Conservation (phyloP, 225 moss, liverwort and hornwort genomes). For the Anthoceros angustus region DNA sequence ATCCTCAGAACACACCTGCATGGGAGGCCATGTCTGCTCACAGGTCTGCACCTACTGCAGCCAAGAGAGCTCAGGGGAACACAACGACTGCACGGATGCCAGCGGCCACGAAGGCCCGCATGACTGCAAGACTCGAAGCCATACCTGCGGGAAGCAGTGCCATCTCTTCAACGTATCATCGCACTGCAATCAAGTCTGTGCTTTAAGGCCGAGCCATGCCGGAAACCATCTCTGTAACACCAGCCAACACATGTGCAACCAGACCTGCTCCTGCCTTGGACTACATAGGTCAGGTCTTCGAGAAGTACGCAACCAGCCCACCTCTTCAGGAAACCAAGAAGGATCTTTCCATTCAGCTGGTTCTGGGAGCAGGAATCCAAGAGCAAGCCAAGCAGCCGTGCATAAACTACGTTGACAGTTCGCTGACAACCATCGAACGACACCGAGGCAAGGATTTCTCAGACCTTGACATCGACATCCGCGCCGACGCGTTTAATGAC, state of each 20-base stretch:
- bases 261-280: slow-evolving; percentile 8
- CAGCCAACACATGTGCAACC: neutral
- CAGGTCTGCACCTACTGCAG: slow-evolving; percentile 3
- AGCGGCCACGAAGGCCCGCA: slow-evolving; percentile 1
- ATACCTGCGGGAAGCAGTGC: neutral
- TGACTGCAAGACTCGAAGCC: slow-evolving; percentile 1
- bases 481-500: neutral
- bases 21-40: neutral
- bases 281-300: slow-evolving; percentile 35
- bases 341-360: neutral
- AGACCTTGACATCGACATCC: neutral
- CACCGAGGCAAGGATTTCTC: neutral
- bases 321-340: neutral
- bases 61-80: neutral
- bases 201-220: neutral
- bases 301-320: slow-evolving; percentile 42
- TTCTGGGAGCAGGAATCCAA: neutral
- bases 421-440: neutral
- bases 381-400: neutral
- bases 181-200: neutral
- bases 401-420: neutral
- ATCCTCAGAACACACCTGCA: slow-evolving; percentile 1
- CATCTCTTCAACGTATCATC: neutral
- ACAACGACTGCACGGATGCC: neutral
- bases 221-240: neutral